Conservation (phyloP, 257 asterid genomes). For the Haberlea rhodopensis region DNA sequence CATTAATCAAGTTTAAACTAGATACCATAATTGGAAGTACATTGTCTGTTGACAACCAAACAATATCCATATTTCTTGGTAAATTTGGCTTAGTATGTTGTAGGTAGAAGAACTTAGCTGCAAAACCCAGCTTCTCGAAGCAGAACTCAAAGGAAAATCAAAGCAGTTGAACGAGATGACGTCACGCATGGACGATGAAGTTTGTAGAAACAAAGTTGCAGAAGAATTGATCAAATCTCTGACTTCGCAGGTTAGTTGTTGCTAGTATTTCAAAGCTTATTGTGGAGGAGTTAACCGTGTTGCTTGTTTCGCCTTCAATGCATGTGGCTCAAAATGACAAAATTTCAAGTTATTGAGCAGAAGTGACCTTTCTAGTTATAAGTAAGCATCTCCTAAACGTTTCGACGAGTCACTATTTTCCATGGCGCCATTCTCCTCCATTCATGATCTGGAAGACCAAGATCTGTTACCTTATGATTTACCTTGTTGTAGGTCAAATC, state of each 20-base stretch:
- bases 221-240: slow-evolving; percentile 70
- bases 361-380: not conserved
- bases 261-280: not conserved
- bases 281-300: too few species aligned
- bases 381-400: not conserved
- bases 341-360: not conserved
- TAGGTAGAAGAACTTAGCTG: slow-evolving; percentile 71
- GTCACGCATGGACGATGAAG: slow-evolving; percentile 60
- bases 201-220: slow-evolving; percentile 68
- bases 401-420: not conserved
- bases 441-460: not conserved
- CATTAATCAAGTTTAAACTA: not conserved
- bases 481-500: not conserved
- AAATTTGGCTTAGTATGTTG: not conserved
- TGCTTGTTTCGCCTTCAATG: too few species aligned
- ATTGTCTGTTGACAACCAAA: too few species aligned
- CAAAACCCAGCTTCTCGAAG: slow-evolving; percentile 67
- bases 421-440: not conserved
- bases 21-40: not conserved
- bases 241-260: slow-evolving; percentile 62
- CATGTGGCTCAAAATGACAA: not conserved
- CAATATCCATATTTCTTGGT: not conserved
- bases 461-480: not conserved
- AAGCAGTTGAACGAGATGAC: slow-evolving; percentile 58
- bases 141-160: slow-evolving; percentile 59